These are phyloP conservation scores for Cardamine resedifolia DNA, from an alignment of 345 rosid species.

Conservation along the genomic window DNA sequence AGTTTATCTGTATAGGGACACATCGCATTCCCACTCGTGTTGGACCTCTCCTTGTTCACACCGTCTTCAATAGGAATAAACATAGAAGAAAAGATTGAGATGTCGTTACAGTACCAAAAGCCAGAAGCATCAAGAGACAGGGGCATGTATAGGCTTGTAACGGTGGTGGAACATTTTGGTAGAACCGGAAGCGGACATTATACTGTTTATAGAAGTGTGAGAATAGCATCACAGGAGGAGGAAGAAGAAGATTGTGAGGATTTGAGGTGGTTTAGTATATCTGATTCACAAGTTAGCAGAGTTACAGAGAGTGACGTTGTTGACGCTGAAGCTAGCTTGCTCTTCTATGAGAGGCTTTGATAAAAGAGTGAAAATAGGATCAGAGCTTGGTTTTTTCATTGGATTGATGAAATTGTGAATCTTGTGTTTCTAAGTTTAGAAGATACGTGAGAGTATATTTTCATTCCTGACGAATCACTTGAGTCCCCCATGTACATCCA, in stretches of 20 bases:
- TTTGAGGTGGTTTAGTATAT: conserved; percentile 68
- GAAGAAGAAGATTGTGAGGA: conserved; percentile 22
- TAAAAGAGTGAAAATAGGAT: background rate
- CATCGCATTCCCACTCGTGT: conserved; percentile 26
- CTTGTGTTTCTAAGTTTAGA: background rate
- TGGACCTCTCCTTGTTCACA: conserved; percentile 28
- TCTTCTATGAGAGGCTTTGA: conserved; percentile 64
- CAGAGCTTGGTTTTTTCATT: background rate
- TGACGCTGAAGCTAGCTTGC: conserved; percentile 82
- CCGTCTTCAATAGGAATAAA: conserved; percentile 32
- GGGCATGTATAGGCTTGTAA: conserved; percentile 53
- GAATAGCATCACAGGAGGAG: conserved; percentile 24
- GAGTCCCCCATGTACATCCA: no score
- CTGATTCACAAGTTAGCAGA: conserved; percentile 62
- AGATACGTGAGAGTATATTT: background rate
- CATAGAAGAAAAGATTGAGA: conserved; percentile 18
- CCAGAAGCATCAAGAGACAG: conserved; percentile 22
- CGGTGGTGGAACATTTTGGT: conserved; percentile 88
- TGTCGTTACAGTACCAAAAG: conserved; percentile 21
- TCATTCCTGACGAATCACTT: background rate
- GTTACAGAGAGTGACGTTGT: conserved; percentile 76
- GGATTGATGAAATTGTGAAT: background rate
- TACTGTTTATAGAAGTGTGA: conserved; percentile 65
- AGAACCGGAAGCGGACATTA: conserved; percentile 79
- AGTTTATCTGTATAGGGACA: conserved; percentile 18